Evolutionary conservation across 1,139 yeast species (phyloP), one percentile per base, ranked within the genome.

Genomic region (Hyphopichia burtonii): DNA sequence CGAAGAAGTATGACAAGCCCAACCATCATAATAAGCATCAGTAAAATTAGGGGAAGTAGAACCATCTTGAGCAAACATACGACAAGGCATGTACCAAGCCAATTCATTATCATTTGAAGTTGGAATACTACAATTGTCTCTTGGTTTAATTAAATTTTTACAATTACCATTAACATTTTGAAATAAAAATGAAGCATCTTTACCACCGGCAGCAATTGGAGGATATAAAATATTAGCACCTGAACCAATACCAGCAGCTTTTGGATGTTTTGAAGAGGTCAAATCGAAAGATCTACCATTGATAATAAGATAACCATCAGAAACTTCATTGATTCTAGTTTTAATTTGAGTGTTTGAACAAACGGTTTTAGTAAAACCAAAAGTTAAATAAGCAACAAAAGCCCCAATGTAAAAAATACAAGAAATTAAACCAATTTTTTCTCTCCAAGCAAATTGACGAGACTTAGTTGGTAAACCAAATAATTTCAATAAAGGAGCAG

Each of bases 81-180:
- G 82, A 68, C 99, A 93, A 3, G 99, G 98, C 86, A 90, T 89
- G 66, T 93, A 93, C 96, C 96, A 91, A 9, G 96, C 98, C 51
- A 93, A 60, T 38, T 83, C 82, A 17, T 75, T 72, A 34, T 78
- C 80, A 32, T 75, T 74, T 48, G 74, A 71, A 46, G 70, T 65
- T 0, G 97, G 97, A 45, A 91, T 90, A 0, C 83, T 53, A 54
- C 88, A 78, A 57, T 83, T 77, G 10, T 71, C 79, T 49, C 79
- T 79, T 37, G 98, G 95, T n/a, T 67, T 74, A 44, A 93, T 85
- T 44, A 93, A 71, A 22, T 83, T 85, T 61, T 82, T 83, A 66
- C 99, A 93, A 61, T 90, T 84, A 25, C 97, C 97, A 59, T 93
- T 93, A 39, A 93, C 97, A 59, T 93, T 93, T 63, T 93, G 99